A percentile compares a stretch with the other conserved stretches of the same genome.
These are phyloP conservation scores for Pyricularia sp. DNA, from an alignment of 2,329 filamentous ascomycete species.

Conservation along the genomic window DNA sequence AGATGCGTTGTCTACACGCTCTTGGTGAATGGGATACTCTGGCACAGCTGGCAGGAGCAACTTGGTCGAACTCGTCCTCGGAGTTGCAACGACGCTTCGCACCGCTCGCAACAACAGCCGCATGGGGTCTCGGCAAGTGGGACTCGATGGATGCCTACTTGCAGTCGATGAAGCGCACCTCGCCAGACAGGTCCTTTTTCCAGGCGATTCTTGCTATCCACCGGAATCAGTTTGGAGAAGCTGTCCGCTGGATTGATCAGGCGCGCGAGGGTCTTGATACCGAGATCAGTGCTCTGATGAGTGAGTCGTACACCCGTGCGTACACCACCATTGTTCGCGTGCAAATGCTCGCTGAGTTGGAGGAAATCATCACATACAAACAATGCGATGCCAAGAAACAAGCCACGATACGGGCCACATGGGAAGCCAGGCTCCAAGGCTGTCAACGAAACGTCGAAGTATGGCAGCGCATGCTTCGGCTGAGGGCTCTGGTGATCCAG, in stretches of 20 bases:
- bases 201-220: conserved; percentile 91
- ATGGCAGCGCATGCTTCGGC: conserved; percentile 95
- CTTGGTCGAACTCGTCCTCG: conserved; percentile 78
- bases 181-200: conserved; percentile 93
- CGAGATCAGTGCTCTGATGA: conserved; percentile 89
- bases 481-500: conserved; percentile 80
- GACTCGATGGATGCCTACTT: conserved; percentile 97
- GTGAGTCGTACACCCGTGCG: conserved; percentile 93
- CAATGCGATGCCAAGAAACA: conserved; percentile 83
- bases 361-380: conserved; percentile 97
- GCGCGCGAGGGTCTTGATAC: conserved; percentile 89
- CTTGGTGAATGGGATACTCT: conserved; percentile 95
- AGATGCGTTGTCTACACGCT: conserved; percentile 96
- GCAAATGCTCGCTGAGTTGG: conserved; percentile 96
- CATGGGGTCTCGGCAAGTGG: conserved; percentile 95
- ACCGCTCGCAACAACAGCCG: conserved; percentile 83
- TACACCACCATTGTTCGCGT: conserved; percentile 97
- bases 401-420: conserved; percentile 80
- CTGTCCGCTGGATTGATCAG: conserved; percentile 77
- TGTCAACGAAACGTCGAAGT: conserved; percentile 96
- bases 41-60: conserved; percentile 77
- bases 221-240: conserved; percentile 88
- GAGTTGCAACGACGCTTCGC: conserved; percentile 88
- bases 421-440: conserved; percentile 88
- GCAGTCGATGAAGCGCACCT: conserved; percentile 84